Evolutionary conservation across 768 basidiomycete genomes (phyloP).

Genomic region (Cantharellus anzutake): DNA sequence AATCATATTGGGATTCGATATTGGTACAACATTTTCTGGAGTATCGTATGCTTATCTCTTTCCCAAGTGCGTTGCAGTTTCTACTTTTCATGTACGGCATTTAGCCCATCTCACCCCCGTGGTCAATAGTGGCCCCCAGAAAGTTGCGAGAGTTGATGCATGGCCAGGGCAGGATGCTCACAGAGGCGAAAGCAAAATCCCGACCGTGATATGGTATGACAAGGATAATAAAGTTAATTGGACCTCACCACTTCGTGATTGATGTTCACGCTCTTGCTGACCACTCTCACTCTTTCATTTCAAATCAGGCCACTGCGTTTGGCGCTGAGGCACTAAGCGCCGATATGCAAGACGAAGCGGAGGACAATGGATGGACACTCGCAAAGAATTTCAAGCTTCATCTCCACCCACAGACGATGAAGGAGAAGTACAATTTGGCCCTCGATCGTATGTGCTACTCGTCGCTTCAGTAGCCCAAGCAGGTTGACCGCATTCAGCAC

Average conservation of each 20-base stretch:
- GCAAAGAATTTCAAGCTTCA: slow-evolving; percentile 3
- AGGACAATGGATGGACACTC: background rate
- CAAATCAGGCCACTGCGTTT: background rate
- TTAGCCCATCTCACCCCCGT: background rate
- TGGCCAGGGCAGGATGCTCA: background rate
- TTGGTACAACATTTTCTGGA: background rate
- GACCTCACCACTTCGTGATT: background rate
- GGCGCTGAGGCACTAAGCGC: background rate
- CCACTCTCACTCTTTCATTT: background rate
- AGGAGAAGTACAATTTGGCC: background rate
- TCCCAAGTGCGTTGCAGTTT: background rate
- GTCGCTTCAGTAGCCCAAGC: background rate
- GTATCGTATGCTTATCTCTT: background rate
- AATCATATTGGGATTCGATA: background rate
- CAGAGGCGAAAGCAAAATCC: background rate
- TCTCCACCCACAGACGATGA: background rate
- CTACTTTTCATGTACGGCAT: background rate
- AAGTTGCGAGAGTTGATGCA: background rate
- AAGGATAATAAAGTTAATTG: background rate
- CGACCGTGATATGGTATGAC: background rate
- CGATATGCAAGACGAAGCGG: background rate
- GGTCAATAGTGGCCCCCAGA: background rate
- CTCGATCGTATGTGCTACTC: background rate
- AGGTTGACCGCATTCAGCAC: no score
- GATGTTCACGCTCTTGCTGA: background rate